These are phyloP conservation scores for Stagonosporopsis rhizophila DNA, from an alignment of 2,329 filamentous ascomycete species.

Conservation along the genomic window DNA sequence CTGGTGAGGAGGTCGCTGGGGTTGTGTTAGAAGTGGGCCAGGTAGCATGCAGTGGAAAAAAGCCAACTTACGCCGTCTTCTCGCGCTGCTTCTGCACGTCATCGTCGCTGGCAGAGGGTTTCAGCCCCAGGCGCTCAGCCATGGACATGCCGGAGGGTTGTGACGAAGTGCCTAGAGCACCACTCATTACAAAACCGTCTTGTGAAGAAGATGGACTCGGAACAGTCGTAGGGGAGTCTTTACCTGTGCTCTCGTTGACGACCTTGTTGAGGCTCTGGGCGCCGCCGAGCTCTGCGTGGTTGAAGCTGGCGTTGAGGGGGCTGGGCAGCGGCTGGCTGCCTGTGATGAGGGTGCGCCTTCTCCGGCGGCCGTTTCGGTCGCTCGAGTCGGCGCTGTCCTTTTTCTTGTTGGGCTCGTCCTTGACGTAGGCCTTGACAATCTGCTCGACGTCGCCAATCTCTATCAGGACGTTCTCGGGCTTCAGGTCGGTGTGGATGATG, in stretches of 20 bases:
- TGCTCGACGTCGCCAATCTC: slow-evolving; percentile 99
- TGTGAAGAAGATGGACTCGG: slow-evolving; percentile 49
- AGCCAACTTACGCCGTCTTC: slow-evolving; percentile 81
- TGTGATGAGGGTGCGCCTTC: slow-evolving; percentile 92
- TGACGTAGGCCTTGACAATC: slow-evolving; percentile 95
- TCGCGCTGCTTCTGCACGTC: slow-evolving; percentile 78
- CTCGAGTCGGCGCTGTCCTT: slow-evolving; percentile 85
- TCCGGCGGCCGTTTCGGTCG: slow-evolving; percentile 87
- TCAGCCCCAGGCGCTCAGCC: slow-evolving; percentile 64
- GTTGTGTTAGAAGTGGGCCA: slow-evolving; percentile 17
- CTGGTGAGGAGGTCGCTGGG: slow-evolving; percentile 83
- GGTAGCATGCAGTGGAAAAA: too few species aligned
- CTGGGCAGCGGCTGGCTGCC: slow-evolving; percentile 96
- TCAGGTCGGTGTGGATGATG: slow-evolving; percentile 97
- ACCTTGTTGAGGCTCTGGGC: slow-evolving; percentile 83
- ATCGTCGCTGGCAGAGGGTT: slow-evolving; percentile 59
- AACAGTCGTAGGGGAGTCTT: slow-evolving; percentile 53
- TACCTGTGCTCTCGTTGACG: slow-evolving; percentile 74
- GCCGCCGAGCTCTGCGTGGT: slow-evolving; percentile 72
- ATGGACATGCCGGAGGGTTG: slow-evolving; percentile 60
- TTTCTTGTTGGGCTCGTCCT: slow-evolving; percentile 69
- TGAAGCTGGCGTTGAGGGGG: slow-evolving; percentile 91
- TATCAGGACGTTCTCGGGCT: slow-evolving; percentile 97
- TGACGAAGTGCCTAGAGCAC: slow-evolving; percentile 59
- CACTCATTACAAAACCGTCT: slow-evolving; percentile 62